phyloP scores from a whole-genome alignment of 768 basidiomycete species.

The Steccherinum ochraceum region DNA sequence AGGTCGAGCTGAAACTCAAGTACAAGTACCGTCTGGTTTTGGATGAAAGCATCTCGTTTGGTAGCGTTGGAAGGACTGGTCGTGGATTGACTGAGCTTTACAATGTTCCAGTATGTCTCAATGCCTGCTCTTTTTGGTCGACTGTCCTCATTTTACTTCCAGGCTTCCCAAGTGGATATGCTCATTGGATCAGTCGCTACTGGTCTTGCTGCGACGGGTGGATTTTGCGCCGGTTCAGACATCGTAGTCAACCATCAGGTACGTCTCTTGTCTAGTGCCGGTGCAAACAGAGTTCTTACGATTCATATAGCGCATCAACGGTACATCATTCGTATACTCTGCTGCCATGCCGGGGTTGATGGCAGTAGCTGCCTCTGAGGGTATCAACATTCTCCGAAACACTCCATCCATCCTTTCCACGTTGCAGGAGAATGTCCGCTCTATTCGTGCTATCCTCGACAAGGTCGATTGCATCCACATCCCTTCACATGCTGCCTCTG shows the following conservation, averaged over 20 bases:
- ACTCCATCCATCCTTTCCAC: constrained; percentile 69
- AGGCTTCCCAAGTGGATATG: constrained; percentile 92
- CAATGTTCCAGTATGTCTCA: constrained; percentile 70
- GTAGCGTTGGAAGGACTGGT: constrained; percentile 87
- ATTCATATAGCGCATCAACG: constrained; percentile 88
- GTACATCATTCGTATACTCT: constrained; percentile 92
- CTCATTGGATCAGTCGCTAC: constrained; percentile 87
- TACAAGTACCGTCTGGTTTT: constrained; percentile 94
- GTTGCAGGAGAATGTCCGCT: constrained; percentile 76
- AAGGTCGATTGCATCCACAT: constrained; percentile 78
- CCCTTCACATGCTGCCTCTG: constrained; percentile 80
- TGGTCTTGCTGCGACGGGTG: constrained; percentile 78
- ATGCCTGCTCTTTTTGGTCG: too few relatives aligned
- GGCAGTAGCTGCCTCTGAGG: constrained; percentile 82
- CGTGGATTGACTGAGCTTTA: constrained; percentile 93
- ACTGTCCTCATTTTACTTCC: background rate
- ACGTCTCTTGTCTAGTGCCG: constrained; percentile 2
- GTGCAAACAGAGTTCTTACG: background rate
- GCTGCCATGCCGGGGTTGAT: constrained; percentile 90
- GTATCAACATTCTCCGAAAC: constrained; percentile 70
- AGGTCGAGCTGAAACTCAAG: constrained; percentile 93
- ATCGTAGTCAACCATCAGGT: constrained; percentile 88
- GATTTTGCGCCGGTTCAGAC: constrained; percentile 89
- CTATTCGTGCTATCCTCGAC: constrained; percentile 76
- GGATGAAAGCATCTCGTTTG: constrained; percentile 93